Percentiles rank a stretch among this genome's conserved stretches.
These are phyloP conservation scores for Lepidium aucheri DNA, from an alignment of 345 rosid species.

Conservation along the genomic window DNA sequence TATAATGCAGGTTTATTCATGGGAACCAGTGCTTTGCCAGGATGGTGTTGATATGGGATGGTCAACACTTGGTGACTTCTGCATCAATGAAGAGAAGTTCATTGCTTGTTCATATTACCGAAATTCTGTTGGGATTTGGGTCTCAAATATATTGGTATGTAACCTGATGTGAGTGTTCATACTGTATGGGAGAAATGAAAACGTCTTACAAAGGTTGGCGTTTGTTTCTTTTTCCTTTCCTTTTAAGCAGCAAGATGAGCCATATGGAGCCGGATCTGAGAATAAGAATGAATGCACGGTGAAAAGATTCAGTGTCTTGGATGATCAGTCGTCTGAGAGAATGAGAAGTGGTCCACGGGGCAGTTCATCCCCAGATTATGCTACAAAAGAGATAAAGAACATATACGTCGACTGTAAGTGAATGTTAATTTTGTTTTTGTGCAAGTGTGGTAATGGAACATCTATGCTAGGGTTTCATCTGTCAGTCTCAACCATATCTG, in stretches of 20 bases:
- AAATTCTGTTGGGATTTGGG: conserved; percentile 84
- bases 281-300: conserved; percentile 35
- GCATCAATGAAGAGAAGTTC: conserved; percentile 76
- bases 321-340: conserved; percentile 39
- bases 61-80: conserved; percentile 88
- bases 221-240: background rate
- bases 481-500: background rate
- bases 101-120: conserved; percentile 75
- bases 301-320: conserved; percentile 34
- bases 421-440: background rate
- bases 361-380: conserved; percentile 56
- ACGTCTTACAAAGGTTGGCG: background rate
- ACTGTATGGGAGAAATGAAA: background rate
- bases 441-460: background rate
- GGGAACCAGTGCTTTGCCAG: conserved; percentile 92
- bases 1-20: conserved; percentile 73
- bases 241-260: conserved; percentile 57
- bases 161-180: background rate
- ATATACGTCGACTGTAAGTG: conserved; percentile 92
- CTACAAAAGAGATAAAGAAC: conserved; percentile 76
- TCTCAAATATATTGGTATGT: conserved; percentile 64
- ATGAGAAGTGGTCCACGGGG: conserved; percentile 35
- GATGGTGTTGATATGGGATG: conserved; percentile 80
- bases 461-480: conserved; percentile 24
- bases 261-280: conserved; percentile 46